Percentiles rank a stretch among this genome's conserved stretches.
Conservation (phyloP, 1,284 basidiomycete species). For the Austroboletus olivaceoglutinosus region DNA sequence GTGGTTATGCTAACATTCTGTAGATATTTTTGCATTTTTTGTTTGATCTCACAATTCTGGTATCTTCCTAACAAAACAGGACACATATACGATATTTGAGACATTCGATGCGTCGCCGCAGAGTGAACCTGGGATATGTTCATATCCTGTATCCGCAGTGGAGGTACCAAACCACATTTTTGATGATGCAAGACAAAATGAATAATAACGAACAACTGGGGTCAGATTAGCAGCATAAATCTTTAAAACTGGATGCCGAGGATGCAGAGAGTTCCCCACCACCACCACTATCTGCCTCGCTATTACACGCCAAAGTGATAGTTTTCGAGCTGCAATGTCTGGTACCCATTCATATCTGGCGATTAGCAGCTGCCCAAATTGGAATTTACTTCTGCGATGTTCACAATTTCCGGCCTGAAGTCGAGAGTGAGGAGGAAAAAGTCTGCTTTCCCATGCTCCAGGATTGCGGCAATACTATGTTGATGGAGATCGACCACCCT, state of each 20-base stretch:
- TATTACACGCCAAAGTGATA: neutral
- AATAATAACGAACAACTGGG: too few species aligned
- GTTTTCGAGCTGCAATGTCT: constrained; percentile 10
- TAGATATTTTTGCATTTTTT: neutral
- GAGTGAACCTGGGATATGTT: neutral
- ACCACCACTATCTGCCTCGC: neutral
- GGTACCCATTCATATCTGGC: neutral
- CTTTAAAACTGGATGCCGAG: too few species aligned
- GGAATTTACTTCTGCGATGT: too few species aligned
- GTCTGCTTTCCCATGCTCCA: neutral
- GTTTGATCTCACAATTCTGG: neutral
- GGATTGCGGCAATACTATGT: constrained; percentile 1
- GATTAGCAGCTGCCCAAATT: neutral
- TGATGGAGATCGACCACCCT: neutral
- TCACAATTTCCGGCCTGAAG: too few species aligned
- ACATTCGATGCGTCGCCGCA: neutral
- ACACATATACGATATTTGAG: neutral
- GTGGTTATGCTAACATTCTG: neutral
- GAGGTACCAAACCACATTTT: constrained; percentile 13
- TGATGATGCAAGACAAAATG: too few species aligned
- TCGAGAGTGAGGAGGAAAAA: accelerated
- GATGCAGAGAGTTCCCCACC: neutral
- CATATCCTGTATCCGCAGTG: constrained; percentile 19
- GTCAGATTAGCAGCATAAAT: too few species aligned
- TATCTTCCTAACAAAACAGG: neutral